A percentile compares a stretch with the other conserved stretches of the same genome.
phyloP scores from a whole-genome alignment of 768 basidiomycete genomes.

The Hygrocybe coccinea region DNA sequence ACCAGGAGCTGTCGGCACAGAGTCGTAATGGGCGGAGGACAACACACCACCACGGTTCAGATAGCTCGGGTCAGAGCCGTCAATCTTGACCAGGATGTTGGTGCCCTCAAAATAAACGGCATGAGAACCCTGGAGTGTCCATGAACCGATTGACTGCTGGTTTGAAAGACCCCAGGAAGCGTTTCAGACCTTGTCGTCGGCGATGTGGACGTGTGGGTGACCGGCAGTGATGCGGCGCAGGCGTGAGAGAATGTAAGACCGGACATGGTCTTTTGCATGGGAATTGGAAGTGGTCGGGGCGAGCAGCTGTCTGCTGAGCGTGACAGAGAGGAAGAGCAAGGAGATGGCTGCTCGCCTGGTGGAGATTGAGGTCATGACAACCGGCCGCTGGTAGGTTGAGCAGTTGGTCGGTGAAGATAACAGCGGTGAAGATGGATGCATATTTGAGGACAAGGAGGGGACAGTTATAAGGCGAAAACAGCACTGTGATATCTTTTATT shows the following conservation, averaged over 20 bases:
- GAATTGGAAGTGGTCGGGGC: slow-evolving; percentile 78
- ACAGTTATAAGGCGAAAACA: slow-evolving; percentile 31
- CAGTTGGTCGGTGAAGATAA: slow-evolving; percentile 47
- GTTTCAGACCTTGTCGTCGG: slow-evolving; percentile 47
- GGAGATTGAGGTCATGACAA: slow-evolving; percentile 48
- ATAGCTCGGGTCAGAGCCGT: slow-evolving; percentile 32
- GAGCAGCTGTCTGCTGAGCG: slow-evolving; percentile 47
- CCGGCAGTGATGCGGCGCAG: slow-evolving; percentile 42
- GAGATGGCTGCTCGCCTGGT: slow-evolving; percentile 36
- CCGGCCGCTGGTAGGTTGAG: slow-evolving; percentile 41
- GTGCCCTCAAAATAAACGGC: slow-evolving; percentile 48
- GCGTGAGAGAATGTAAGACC: slow-evolving; percentile 52
- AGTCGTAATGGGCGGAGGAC: slow-evolving; percentile 80
- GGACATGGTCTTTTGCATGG: slow-evolving; percentile 67
- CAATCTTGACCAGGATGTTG: slow-evolving; percentile 45
- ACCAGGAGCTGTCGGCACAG: slow-evolving; percentile 69
- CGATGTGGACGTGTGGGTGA: slow-evolving; percentile 45
- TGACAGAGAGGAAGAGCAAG: background rate
- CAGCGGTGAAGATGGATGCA: slow-evolving; percentile 39
- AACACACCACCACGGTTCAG: slow-evolving; percentile 45
- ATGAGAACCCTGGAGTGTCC: too few species aligned
- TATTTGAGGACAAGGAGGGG: slow-evolving; percentile 49
- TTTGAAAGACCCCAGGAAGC: slow-evolving; percentile 34
- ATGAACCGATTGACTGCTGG: too few species aligned
- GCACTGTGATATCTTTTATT: too few species aligned